A percentile compares a stretch with the other conserved stretches of the same genome.
phyloP scores from a whole-genome alignment of 1,284 basidiomycete genomes.

The Inonotus hispidus region DNA sequence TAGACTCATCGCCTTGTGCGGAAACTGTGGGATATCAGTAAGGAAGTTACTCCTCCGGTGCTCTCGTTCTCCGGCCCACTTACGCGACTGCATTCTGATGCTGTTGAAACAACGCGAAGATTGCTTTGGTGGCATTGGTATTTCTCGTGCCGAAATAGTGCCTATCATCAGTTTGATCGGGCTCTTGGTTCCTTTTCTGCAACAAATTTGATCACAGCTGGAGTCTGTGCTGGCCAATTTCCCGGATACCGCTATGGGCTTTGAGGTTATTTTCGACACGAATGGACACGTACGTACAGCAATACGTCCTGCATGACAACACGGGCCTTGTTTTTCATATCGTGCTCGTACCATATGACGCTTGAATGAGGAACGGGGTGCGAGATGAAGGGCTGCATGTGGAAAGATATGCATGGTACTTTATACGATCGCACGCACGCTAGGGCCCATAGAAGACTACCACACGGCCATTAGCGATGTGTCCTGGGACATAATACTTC shows the following conservation, averaged over 20 bases:
- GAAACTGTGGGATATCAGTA: background rate
- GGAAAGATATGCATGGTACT: background rate
- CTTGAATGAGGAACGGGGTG: background rate
- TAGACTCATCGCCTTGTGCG: background rate
- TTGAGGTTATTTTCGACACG: background rate
- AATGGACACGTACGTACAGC: background rate
- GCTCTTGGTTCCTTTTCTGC: background rate
- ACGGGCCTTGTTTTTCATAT: too few relatives aligned
- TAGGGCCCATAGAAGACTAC: background rate
- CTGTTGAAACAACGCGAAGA: too few relatives aligned
- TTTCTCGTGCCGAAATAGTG: background rate
- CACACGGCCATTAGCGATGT: background rate
- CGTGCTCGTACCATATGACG: background rate
- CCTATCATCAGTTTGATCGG: background rate
- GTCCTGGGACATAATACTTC: background rate
- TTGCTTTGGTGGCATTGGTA: too few relatives aligned
- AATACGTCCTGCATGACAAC: background rate
- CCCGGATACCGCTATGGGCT: background rate
- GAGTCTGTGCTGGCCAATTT: background rate
- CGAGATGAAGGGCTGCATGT: background rate
- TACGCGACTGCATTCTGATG: too few relatives aligned
- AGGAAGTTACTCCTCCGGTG: background rate
- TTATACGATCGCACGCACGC: background rate
- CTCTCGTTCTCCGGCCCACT: background rate
- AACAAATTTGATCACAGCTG: background rate